These are phyloP conservation scores for Chlorella sp. DNA, from an alignment of 139 green algal species.

Conservation along the genomic window DNA sequence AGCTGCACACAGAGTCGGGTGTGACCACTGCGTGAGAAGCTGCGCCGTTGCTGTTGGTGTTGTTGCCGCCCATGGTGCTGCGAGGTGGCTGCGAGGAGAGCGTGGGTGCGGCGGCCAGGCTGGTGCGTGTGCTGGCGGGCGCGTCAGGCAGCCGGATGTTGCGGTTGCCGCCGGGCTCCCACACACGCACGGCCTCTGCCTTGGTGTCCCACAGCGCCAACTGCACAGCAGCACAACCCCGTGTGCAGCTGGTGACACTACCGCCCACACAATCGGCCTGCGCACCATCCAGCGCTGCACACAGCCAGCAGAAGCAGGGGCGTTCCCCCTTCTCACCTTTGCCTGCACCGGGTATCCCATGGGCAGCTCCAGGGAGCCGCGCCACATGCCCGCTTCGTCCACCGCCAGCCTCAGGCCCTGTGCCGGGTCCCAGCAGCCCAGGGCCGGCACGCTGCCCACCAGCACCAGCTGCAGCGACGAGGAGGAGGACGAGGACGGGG, in stretches of 20 bases:
- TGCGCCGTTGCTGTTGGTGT: neutral
- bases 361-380: slow-evolving; percentile 10
- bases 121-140: neutral
- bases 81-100: too few species aligned
- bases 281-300: neutral
- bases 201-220: slow-evolving; percentile 14
- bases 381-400: slow-evolving; percentile 18
- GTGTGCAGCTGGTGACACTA: neutral
- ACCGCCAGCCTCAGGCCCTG: slow-evolving; percentile 11
- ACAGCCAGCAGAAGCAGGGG: too few species aligned
- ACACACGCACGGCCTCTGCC: neutral
- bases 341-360: slow-evolving; percentile 15
- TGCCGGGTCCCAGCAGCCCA: slow-evolving; percentile 21
- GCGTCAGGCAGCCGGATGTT: slow-evolving; percentile 5
- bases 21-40: too few species aligned
- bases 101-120: neutral
- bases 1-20: too few species aligned
- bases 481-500: too few species aligned
- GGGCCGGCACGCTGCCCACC: slow-evolving; percentile 14
- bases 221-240: slow-evolving; percentile 1
- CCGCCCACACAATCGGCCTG: neutral
- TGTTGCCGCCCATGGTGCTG: too few species aligned
- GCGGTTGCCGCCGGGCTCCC: slow-evolving; percentile 22
- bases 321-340: too few species aligned
- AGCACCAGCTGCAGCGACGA: slow-evolving; percentile 15